phyloP scores from a whole-genome alignment of 2,329 filamentous ascomycete genomes.

The Ascochyta lentis region DNA sequence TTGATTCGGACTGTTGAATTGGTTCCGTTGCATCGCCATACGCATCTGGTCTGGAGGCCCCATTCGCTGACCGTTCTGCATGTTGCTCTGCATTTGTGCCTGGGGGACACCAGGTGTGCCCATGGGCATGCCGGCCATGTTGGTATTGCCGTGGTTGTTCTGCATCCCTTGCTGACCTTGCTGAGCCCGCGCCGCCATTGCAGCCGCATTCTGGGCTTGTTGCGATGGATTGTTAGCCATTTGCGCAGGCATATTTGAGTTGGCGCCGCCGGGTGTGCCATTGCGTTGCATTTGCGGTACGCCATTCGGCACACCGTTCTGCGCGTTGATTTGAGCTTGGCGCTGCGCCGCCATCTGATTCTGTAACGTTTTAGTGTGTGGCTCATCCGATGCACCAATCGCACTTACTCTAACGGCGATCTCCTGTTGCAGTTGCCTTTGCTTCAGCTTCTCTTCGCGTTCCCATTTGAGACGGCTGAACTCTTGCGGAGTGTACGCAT shows the following conservation, averaged over 20 bases:
- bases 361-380: conserved; percentile 32
- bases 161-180: conserved; percentile 53
- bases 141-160: conserved; percentile 55
- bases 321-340: conserved; percentile 48
- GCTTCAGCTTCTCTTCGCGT: conserved; percentile 71
- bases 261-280: conserved; percentile 46
- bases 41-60: conserved; percentile 49
- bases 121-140: conserved; percentile 61
- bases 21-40: conserved; percentile 48
- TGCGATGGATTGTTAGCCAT: conserved; percentile 40
- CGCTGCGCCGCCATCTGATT: conserved; percentile 46
- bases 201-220: conserved; percentile 38
- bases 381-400: neutral
- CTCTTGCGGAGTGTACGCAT: conserved; percentile 80
- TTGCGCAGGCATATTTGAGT: conserved; percentile 36
- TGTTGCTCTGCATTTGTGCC: conserved; percentile 70
- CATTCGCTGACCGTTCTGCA: conserved; percentile 66
- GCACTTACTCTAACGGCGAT: conserved; percentile 54
- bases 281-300: conserved; percentile 52
- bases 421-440: conserved; percentile 66
- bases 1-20: conserved; percentile 40
- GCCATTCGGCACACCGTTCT: conserved; percentile 47
- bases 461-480: conserved; percentile 91
- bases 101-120: conserved; percentile 68
- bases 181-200: conserved; percentile 44